Conservation (phyloP, 495 filamentous ascomycete species). For the Xylaria acuta region DNA sequence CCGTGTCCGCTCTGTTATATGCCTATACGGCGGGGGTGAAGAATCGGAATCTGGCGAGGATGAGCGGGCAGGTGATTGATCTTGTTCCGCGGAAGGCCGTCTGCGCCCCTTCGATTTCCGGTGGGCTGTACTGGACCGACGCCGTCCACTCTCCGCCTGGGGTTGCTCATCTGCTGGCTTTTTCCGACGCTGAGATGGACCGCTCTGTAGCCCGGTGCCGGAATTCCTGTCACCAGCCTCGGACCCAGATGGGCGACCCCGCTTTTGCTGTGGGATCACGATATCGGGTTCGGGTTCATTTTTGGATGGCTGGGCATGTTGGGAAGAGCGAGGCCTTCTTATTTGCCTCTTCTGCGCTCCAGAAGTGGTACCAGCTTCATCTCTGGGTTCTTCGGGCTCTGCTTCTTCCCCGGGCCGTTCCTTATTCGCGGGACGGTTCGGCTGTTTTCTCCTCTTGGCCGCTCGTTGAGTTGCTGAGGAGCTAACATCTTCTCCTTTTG, state of each 20-base stretch:
- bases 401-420: constrained; percentile 15
- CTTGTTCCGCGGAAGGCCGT: constrained; percentile 27
- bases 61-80: constrained; percentile 29
- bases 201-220: constrained; percentile 17
- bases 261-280: constrained; percentile 25
- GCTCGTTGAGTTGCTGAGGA: constrained; percentile 2
- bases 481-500: not conserved
- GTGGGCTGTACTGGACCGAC: constrained; percentile 18
- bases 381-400: constrained; percentile 13
- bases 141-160: constrained; percentile 15
- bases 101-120: constrained; percentile 20
- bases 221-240: not conserved
- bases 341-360: constrained; percentile 29
- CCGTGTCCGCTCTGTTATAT: constrained; percentile 49
- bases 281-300: constrained; percentile 16
- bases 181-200: constrained; percentile 24
- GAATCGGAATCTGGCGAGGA: constrained; percentile 35
- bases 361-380: constrained; percentile 1
- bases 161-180: constrained; percentile 17
- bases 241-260: constrained; percentile 27
- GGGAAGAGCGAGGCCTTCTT: constrained; percentile 35
- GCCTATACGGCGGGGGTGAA: constrained; percentile 42
- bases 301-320: constrained; percentile 28
- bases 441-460: constrained; percentile 27
- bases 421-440: constrained; percentile 9